These are phyloP conservation scores for Tetraselmis striata DNA, from an alignment of 139 green algal genomes.

Conservation along the genomic window DNA sequence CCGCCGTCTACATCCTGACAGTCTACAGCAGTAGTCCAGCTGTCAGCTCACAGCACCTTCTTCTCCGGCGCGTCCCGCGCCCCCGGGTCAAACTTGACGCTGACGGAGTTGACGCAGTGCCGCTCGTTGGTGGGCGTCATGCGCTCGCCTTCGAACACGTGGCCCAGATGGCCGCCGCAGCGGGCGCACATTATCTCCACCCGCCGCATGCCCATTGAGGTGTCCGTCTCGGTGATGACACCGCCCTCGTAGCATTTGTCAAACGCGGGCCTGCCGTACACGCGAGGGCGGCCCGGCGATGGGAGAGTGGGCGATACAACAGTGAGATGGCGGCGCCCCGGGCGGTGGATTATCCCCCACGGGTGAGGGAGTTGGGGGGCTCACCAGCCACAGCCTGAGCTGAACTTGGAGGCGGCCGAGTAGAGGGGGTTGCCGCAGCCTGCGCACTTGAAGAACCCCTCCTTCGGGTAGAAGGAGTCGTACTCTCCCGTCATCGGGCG, in stretches of 20 bases:
- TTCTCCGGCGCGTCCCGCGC: too few relatives aligned
- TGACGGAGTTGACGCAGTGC: slow-evolving; percentile 91
- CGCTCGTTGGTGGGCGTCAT: slow-evolving; percentile 87
- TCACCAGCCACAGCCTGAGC: slow-evolving; percentile 37
- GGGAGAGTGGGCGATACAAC: neutral
- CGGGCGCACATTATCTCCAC: slow-evolving; percentile 58
- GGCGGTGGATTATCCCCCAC: neutral
- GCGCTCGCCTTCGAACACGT: slow-evolving; percentile 92
- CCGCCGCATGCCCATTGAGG: slow-evolving; percentile 18
- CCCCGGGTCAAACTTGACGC: slow-evolving; percentile 72
- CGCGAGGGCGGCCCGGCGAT: neutral
- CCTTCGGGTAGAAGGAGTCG: slow-evolving; percentile 79
- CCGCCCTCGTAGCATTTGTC: slow-evolving; percentile 28
- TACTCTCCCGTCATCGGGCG: slow-evolving; percentile 68
- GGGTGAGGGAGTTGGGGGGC: neutral
- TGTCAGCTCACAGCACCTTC: too few relatives aligned
- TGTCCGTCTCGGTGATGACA: neutral
- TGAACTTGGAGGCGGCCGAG: slow-evolving; percentile 50
- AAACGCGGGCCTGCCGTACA: slow-evolving; percentile 12
- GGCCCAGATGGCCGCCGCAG: slow-evolving; percentile 88
- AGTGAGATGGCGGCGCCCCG: neutral
- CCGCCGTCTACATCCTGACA: too few relatives aligned
- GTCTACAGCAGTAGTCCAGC: too few relatives aligned
- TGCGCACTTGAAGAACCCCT: slow-evolving; percentile 77
- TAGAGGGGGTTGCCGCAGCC: slow-evolving; percentile 70